Percentiles rank a stretch among this genome's conserved stretches.
These are phyloP conservation scores for Cladosporium halotolerans DNA, from an alignment of 2,329 filamentous ascomycete species.

Conservation along the genomic window DNA sequence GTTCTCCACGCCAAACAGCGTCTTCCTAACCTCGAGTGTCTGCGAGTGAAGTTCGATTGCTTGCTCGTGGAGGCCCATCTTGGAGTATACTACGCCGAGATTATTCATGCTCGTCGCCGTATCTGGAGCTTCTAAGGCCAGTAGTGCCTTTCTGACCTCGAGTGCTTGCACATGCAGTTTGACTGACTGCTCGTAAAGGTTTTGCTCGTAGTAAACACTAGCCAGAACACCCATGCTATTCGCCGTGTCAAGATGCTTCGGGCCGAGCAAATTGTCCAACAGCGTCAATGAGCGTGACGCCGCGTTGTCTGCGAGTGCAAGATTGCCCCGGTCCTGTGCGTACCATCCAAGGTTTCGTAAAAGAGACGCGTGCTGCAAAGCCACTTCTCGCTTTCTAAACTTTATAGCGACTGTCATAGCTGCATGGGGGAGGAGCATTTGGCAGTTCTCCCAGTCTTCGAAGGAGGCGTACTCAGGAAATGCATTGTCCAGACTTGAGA, in stretches of 20 bases:
- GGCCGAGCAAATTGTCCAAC: no score
- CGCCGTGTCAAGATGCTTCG: no score
- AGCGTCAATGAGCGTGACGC: no score
- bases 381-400: not conserved
- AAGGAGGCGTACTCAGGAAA: slow-evolving; percentile 13
- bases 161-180: slow-evolving; percentile 4
- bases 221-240: no score
- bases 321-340: slow-evolving; percentile 5
- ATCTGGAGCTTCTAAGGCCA: slow-evolving; percentile 12
- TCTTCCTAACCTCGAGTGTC: slow-evolving; percentile 3
- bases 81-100: not conserved
- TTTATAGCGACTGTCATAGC: slow-evolving; percentile 5
- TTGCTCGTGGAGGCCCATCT: slow-evolving; percentile 6
- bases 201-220: no score
- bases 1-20: slow-evolving; percentile 12
- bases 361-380: not conserved
- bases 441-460: slow-evolving; percentile 24
- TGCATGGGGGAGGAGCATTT: slow-evolving; percentile 24
- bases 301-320: no score
- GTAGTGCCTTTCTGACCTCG: not conserved
- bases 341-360: slow-evolving; percentile 1
- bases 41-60: slow-evolving; percentile 6
- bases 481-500: not conserved
- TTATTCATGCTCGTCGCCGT: slow-evolving; percentile 9
- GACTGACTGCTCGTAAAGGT: not conserved